Evolutionary conservation across 805 yeast genomes (phyloP).

Genomic region (Candida patagonica): DNA sequence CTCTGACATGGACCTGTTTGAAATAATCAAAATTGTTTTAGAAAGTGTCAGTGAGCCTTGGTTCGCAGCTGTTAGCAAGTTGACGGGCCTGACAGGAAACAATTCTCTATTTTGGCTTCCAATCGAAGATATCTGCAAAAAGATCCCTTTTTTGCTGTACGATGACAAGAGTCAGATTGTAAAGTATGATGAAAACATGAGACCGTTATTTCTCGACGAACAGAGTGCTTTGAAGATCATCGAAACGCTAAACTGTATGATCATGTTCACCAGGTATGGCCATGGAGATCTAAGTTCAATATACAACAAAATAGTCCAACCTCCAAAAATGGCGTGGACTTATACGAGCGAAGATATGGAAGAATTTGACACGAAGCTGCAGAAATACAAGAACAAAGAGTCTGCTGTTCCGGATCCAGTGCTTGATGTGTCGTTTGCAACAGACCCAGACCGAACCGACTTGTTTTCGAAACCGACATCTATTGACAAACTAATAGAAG

Average conservation of each 20-base stretch:
- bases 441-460: neutral
- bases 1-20: constrained; percentile 7
- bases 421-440: neutral
- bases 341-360: constrained; percentile 3
- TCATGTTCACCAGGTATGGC: constrained; percentile 7
- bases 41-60: constrained; percentile 9
- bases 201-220: constrained; percentile 9
- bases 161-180: constrained; percentile 7
- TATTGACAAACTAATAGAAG: neutral
- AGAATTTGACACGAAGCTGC: neutral
- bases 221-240: constrained; percentile 5
- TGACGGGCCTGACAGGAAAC: constrained; percentile 8
- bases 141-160: constrained; percentile 3
- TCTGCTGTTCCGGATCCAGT: neutral
- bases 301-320: neutral
- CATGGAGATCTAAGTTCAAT: neutral
- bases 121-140: neutral
- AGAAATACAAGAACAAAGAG: neutral
- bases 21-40: constrained; percentile 7
- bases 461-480: neutral
- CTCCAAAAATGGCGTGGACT: constrained; percentile 1
- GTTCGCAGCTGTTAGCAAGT: constrained; percentile 7
- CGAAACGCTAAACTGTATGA: constrained; percentile 11
- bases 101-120: constrained; percentile 7
- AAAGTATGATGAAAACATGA: neutral